Evolutionary conservation across 352 stramenopile species (phyloP), one percentile per base, ranked within the genome.

Genomic region (Globisporangium okanoganense): DNA sequence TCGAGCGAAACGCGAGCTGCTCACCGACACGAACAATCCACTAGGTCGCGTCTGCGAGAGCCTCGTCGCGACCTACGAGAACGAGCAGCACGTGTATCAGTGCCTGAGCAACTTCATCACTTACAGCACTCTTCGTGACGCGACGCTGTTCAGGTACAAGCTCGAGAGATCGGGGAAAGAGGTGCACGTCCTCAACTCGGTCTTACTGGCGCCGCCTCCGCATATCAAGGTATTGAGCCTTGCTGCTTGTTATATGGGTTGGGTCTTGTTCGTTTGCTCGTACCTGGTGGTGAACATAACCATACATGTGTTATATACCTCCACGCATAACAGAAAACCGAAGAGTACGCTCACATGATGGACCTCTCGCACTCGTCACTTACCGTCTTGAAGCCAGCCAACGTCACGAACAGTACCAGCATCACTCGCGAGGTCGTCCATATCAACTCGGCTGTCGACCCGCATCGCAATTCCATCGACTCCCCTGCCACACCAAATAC

Each of bases 61-160:
- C 3, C 73, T 92, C 22, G 69, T 92, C 33, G 70, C 80, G n/a
- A 81, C 73, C 3, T 92, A 85, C 40, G 76, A 80, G 50, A 90
- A 89, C 51, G 78, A 90, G 44, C 79, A 88, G 66, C 70, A 87
- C 52, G 82, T 92, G 1, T 87, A 90, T 49, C 73, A 88, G 54
- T 88, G 70, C 40, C 72, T 92, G 22, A 69, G 56, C 60, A 87
- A 80, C 60, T 86, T 90, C 31, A 74, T 90, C 49, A 66, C 65
- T 14, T 77, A 84, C 56, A 80, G 78, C 40, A 71, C 56, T 22
- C 68, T 85, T 3, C 67, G 68, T 12, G 70, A 88, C 35, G 65
- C 66, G 10, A 72, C 66, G 3, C 60, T 73, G 5, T 75, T 88
- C n/a, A 70, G 79, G 5, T 72, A 78, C 47, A 82, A 88, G 22